A percentile compares a stretch with the other conserved stretches of the same genome.
phyloP scores from a whole-genome alignment of 1,284 basidiomycete genomes.

The Melanopsichium pennsylvanicum region DNA sequence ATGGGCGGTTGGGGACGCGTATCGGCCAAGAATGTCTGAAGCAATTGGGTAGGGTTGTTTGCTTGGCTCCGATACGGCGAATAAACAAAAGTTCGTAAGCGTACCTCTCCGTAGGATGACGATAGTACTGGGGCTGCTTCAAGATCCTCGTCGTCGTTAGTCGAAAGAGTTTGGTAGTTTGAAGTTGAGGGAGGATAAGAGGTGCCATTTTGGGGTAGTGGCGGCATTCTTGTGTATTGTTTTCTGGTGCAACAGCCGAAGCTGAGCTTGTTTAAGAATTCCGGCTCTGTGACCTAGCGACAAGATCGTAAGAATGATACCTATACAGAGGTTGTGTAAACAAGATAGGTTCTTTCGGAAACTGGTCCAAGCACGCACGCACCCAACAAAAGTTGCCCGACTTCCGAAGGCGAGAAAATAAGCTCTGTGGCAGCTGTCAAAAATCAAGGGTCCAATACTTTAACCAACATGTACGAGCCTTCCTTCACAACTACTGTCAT shows the following conservation, averaged over 20 bases:
- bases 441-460: conserved; percentile 7
- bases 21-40: conserved; percentile 22
- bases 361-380: too few relatives aligned
- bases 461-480: too few relatives aligned
- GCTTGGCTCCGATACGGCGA: conserved; percentile 26
- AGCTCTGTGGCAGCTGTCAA: too few relatives aligned
- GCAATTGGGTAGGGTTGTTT: conserved; percentile 15
- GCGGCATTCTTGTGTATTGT: conserved; percentile 19
- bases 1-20: conserved; percentile 3
- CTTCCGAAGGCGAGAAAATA: too few relatives aligned
- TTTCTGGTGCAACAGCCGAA: too few relatives aligned
- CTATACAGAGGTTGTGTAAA: not conserved
- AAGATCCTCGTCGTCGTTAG: conserved; percentile 9
- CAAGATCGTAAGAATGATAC: too few relatives aligned
- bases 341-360: too few relatives aligned
- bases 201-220: conserved; percentile 10
- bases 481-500: too few relatives aligned
- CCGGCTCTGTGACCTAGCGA: too few relatives aligned
- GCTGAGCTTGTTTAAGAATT: too few relatives aligned
- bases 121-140: not conserved
- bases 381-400: too few relatives aligned
- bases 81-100: conserved; percentile 3
- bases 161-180: conserved; percentile 13
- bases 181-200: conserved; percentile 30
- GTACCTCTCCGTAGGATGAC: not conserved